phyloP scores from a whole-genome alignment of 768 basidiomycete genomes.

The Tulasnella sp. region DNA sequence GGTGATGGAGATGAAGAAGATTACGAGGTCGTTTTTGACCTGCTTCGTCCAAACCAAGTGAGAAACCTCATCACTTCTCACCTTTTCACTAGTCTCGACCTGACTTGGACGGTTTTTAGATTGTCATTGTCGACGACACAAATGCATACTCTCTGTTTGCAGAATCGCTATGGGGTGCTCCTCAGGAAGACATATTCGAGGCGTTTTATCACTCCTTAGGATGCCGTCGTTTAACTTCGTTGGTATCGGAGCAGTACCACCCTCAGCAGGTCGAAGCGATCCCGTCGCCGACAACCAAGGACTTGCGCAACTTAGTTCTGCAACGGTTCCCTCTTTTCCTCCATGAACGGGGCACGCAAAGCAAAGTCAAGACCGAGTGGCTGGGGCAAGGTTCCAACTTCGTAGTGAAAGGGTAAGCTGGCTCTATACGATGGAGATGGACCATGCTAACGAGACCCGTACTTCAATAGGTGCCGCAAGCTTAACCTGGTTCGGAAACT shows the following conservation, averaged over 20 bases:
- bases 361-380: constrained; percentile 34
- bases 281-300: constrained; percentile 46
- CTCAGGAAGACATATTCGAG: constrained; percentile 90
- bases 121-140: constrained; percentile 83
- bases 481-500: constrained; percentile 60
- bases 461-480: constrained; percentile 40
- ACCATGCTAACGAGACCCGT: not conserved
- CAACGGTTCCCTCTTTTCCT: constrained; percentile 88
- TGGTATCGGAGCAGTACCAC: constrained; percentile 75
- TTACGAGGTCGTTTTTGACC: constrained; percentile 67
- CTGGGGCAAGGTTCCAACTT: constrained; percentile 37
- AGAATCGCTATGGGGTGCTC: constrained; percentile 67
- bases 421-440: not conserved
- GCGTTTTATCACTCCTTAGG: constrained; percentile 75
- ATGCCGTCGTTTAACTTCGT: constrained; percentile 61
- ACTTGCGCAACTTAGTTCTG: constrained; percentile 60
- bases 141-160: constrained; percentile 76
- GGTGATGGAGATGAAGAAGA: constrained; percentile 64
- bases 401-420: constrained; percentile 33
- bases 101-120: constrained; percentile 36
- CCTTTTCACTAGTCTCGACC: not conserved
- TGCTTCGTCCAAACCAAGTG: constrained; percentile 55
- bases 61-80: constrained; percentile 7
- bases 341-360: constrained; percentile 62
- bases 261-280: constrained; percentile 45